phyloP scores from a whole-genome alignment of 345 rosid species.

The Ceriops zippeliana region DNA sequence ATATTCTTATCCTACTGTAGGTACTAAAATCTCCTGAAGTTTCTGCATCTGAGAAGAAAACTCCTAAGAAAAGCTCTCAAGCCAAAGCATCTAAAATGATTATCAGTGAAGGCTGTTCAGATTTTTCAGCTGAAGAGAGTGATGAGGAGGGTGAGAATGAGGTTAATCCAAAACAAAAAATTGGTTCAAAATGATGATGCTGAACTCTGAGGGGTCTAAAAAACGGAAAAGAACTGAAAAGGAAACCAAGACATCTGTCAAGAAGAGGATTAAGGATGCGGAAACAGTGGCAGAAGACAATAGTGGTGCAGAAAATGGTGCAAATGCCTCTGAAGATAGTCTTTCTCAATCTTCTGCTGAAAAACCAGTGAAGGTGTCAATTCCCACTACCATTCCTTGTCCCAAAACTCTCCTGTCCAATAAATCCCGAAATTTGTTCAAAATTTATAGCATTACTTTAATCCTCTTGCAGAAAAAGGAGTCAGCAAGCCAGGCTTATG shows the following conservation, averaged over 20 bases:
- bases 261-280: constrained; percentile 45
- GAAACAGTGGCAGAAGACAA: constrained; percentile 38
- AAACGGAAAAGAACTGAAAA: constrained; percentile 53
- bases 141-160: constrained; percentile 44
- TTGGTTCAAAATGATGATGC: constrained; percentile 28
- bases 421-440: neutral
- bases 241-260: constrained; percentile 39
- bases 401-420: neutral
- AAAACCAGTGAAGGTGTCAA: constrained; percentile 49
- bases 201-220: constrained; percentile 42
- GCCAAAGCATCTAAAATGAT: constrained; percentile 37
- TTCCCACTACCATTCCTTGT: neutral
- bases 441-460: constrained; percentile 12
- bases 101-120: constrained; percentile 37
- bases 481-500: constrained; percentile 54
- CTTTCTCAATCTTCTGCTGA: constrained; percentile 50
- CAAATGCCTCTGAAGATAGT: constrained; percentile 43
- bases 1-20: constrained; percentile 27
- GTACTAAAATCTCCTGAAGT: constrained; percentile 41
- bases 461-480: constrained; percentile 61
- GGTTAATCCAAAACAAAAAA: constrained; percentile 47
- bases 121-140: constrained; percentile 39
- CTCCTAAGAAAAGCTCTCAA: constrained; percentile 30
- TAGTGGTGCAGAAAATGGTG: constrained; percentile 45
- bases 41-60: constrained; percentile 46